Conservation (phyloP, 192 early-diverging fungal genomes). For the Coemansia javaensis region DNA sequence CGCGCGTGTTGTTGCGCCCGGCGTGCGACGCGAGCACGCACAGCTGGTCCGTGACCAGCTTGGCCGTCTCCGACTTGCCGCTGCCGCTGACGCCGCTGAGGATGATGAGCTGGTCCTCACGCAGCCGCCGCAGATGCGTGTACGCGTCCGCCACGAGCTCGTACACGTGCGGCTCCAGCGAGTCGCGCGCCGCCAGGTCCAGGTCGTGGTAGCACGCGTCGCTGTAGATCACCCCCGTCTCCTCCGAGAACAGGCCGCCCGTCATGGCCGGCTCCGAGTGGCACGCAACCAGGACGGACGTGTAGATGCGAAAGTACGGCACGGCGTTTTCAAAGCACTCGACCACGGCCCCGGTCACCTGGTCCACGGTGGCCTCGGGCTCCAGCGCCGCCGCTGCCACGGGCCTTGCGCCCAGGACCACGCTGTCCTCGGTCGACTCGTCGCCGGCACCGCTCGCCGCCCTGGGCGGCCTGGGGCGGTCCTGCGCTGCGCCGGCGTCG, state of each 20-base stretch:
- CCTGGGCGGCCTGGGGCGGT: background rate
- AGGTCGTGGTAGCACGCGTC: slow-evolving; percentile 46
- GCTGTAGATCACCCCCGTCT: slow-evolving; percentile 36
- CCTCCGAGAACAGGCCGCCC: slow-evolving; percentile 22
- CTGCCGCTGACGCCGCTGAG: slow-evolving; percentile 80
- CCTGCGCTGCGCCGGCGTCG: background rate
- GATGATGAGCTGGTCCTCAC: slow-evolving; percentile 63
- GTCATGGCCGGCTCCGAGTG: slow-evolving; percentile 27
- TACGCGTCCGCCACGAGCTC: slow-evolving; percentile 69
- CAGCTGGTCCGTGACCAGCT: slow-evolving; percentile 68
- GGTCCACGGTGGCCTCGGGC: slow-evolving; percentile 15
- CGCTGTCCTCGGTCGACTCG: slow-evolving; percentile 2
- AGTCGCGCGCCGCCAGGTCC: slow-evolving; percentile 28
- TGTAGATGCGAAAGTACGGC: slow-evolving; percentile 41
- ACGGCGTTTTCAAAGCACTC: slow-evolving; percentile 17
- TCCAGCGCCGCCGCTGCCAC: background rate
- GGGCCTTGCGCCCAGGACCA: slow-evolving; percentile 4
- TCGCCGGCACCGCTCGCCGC: background rate
- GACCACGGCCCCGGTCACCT: slow-evolving; percentile 14
- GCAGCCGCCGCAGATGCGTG: slow-evolving; percentile 60
- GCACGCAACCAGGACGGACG: slow-evolving; percentile 41
- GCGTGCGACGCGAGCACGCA: slow-evolving; percentile 67
- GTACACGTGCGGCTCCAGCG: slow-evolving; percentile 57
- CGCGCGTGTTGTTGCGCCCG: slow-evolving; percentile 65
- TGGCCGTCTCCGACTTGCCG: slow-evolving; percentile 77